Conservation (phyloP, 352 stramenopile genomes). For the Plasmopara muralis region DNA sequence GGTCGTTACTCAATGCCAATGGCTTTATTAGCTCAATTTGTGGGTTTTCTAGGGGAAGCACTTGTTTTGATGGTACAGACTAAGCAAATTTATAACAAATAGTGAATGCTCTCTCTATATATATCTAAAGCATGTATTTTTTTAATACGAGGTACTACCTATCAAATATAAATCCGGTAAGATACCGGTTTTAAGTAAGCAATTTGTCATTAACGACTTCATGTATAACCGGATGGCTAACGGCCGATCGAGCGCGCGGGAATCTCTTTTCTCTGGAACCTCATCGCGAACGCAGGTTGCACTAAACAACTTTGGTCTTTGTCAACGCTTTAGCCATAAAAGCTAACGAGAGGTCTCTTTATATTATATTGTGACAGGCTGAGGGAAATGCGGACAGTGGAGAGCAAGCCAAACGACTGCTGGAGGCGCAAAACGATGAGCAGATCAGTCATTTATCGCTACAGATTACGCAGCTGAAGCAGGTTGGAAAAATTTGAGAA, state of each 20-base stretch:
- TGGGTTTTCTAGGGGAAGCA: too few species aligned
- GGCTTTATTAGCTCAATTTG: too few species aligned
- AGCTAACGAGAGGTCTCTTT: background rate
- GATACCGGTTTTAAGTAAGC: too few species aligned
- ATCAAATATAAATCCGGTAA: too few species aligned
- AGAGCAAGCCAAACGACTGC: constrained; percentile 68
- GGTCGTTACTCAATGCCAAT: too few species aligned
- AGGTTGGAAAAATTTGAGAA: constrained; percentile 27
- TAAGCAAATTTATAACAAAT: too few species aligned
- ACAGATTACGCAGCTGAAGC: constrained; percentile 82
- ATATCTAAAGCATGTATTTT: too few species aligned
- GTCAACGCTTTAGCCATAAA: background rate
- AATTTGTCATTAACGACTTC: constrained; percentile 8
- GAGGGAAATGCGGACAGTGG: constrained; percentile 42
- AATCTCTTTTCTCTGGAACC: constrained; percentile 60
- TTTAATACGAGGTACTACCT: too few species aligned
- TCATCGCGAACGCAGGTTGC: constrained; percentile 42
- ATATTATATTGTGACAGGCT: constrained; percentile 15
- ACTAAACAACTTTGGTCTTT: background rate
- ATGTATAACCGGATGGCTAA: constrained; percentile 85
- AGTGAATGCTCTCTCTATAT: too few species aligned
- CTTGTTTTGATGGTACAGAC: too few species aligned
- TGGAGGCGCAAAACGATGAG: constrained; percentile 85
- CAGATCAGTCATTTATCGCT: constrained; percentile 84
- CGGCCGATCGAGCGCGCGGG: constrained; percentile 36